Evolutionary conservation across 2,329 filamentous ascomycete genomes (phyloP).

Genomic region (Diaporthe ilicicola): DNA sequence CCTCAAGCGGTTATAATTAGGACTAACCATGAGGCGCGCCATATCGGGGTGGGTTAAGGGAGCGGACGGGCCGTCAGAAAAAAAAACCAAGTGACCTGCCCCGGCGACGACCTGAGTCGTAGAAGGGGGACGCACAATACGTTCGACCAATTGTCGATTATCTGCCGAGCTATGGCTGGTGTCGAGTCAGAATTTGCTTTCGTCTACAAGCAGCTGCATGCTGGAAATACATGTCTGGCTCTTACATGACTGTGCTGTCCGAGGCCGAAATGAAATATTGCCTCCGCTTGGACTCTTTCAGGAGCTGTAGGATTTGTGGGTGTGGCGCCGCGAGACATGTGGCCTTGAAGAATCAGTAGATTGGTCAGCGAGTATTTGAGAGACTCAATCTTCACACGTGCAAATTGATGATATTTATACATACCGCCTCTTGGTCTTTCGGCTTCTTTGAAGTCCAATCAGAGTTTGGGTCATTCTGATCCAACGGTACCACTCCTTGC

Average conservation of each 20-base stretch:
- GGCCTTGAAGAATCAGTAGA: not conserved
- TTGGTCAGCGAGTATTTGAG: not conserved
- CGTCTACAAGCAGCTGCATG: not conserved
- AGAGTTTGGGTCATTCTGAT: not conserved
- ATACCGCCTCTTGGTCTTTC: slow-evolving; percentile 28
- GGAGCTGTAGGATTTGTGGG: slow-evolving; percentile 14
- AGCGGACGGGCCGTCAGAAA: not conserved
- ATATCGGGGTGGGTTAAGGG: not conserved
- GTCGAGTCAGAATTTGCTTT: not conserved
- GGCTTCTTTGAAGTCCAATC: slow-evolving; percentile 14
- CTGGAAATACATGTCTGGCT: too few relatives aligned
- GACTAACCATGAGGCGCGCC: not conserved
- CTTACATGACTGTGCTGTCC: slow-evolving; percentile 26
- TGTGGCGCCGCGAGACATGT: slow-evolving; percentile 27
- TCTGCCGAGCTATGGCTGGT: not conserved
- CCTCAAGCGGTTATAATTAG: not conserved
- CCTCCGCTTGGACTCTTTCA: slow-evolving; percentile 2
- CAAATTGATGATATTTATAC: not conserved
- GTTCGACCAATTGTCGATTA: slow-evolving; percentile 1
- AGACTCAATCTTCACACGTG: not conserved
- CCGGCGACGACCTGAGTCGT: slow-evolving; percentile 21
- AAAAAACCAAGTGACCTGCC: slow-evolving; percentile 23
- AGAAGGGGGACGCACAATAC: slow-evolving; percentile 2
- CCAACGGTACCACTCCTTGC: not conserved
- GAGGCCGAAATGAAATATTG: slow-evolving; percentile 28